A percentile compares a stretch with the other conserved stretches of the same genome.
These are phyloP conservation scores for Laetiporus sulphureus DNA, from an alignment of 1,284 basidiomycete genomes.

Conservation along the genomic window DNA sequence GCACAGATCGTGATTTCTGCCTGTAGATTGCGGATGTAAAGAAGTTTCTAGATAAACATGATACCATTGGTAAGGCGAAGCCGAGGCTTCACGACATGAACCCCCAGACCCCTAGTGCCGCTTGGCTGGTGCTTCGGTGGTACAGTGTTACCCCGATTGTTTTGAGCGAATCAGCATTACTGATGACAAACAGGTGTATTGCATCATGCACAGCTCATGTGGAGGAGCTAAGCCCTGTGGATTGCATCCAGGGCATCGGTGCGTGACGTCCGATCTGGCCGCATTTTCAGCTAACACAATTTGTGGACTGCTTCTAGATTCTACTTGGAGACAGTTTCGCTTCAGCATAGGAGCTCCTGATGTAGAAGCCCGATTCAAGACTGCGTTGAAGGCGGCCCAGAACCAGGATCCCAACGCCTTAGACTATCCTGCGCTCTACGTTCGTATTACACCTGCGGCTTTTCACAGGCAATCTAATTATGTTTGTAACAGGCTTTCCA, in stretches of 20 bases:
- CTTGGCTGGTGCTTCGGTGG: slow-evolving; percentile 59
- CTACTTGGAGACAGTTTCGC: slow-evolving; percentile 49
- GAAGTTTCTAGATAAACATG: slow-evolving; percentile 42
- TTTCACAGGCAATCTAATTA: neutral
- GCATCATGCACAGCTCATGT: slow-evolving; percentile 61
- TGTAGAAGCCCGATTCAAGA: slow-evolving; percentile 54
- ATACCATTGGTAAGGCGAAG: slow-evolving; percentile 39
- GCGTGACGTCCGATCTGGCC: too few relatives aligned
- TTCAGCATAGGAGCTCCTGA: slow-evolving; percentile 61
- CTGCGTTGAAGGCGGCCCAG: slow-evolving; percentile 33
- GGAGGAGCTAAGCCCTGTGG: slow-evolving; percentile 48
- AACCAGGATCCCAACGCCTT: slow-evolving; percentile 30
- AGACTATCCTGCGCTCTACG: slow-evolving; percentile 49
- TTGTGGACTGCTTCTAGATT: slow-evolving; percentile 30
- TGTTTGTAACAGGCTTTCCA: slow-evolving; percentile 45
- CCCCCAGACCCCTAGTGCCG: slow-evolving; percentile 39
- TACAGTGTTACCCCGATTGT: slow-evolving; percentile 13
- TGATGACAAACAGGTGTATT: slow-evolving; percentile 38
- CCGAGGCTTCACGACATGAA: slow-evolving; percentile 45
- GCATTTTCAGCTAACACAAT: too few relatives aligned
- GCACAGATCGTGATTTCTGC: neutral
- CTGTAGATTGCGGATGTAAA: slow-evolving; percentile 47
- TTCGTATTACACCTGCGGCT: slow-evolving; percentile 20
- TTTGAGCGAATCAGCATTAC: neutral
- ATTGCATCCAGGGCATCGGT: slow-evolving; percentile 47